Conservation (phyloP, 1,284 basidiomycete genomes). For the Fomitopsis palustris region DNA sequence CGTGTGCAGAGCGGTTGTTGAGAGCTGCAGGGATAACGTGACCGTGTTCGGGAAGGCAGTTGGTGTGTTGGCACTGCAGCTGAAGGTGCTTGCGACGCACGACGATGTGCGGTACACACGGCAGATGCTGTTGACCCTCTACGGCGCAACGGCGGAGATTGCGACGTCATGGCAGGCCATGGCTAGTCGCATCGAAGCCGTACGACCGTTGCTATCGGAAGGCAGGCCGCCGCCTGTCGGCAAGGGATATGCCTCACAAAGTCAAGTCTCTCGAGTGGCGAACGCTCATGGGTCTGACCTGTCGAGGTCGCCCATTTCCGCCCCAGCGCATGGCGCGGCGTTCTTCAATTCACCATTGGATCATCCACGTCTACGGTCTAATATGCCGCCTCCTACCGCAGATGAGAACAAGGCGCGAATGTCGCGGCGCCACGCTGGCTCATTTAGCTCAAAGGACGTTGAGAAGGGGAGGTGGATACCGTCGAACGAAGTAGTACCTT, state of each 20-base stretch:
- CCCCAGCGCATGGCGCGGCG: conserved; percentile 23
- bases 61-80: conserved; percentile 78
- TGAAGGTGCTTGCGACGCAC: conserved; percentile 70
- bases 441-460: conserved; percentile 89
- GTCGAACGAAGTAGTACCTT: conserved; percentile 45
- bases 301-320: conserved; percentile 21
- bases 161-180: conserved; percentile 84
- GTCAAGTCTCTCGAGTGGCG: conserved; percentile 16
- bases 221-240: conserved; percentile 32
- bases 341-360: conserved; percentile 17
- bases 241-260: conserved; percentile 22
- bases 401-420: conserved; percentile 35
- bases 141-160: conserved; percentile 89
- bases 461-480: conserved; percentile 83
- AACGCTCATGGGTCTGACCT: conserved; percentile 10
- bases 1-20: conserved; percentile 78
- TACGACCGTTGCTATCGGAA: conserved; percentile 62
- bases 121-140: conserved; percentile 85
- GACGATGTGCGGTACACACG: conserved; percentile 89
- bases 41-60: conserved; percentile 86
- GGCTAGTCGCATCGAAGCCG: conserved; percentile 67
- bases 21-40: conserved; percentile 84
- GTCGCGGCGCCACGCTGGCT: conserved; percentile 85
- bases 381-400: conserved; percentile 16
- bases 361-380: conserved; percentile 19